Percentiles rank a stretch among this genome's conserved stretches.
phyloP scores from a whole-genome alignment of 371 early-diverging fungal species.

The Mortierella sp. region DNA sequence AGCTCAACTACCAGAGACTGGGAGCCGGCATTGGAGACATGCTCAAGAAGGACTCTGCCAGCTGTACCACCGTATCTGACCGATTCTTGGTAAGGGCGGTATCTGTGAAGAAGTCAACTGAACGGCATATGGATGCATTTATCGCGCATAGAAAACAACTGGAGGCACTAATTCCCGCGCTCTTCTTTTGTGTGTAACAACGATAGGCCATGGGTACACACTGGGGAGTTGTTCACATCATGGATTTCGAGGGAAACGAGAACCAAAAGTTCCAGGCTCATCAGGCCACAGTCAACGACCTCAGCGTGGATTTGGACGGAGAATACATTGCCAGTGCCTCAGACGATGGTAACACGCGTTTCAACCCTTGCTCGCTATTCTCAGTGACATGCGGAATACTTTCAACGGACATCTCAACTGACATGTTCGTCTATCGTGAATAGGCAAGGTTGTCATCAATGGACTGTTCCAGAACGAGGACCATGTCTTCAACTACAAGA shows the following conservation, averaged over 20 bases:
- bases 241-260: conserved; percentile 93
- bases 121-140: neutral
- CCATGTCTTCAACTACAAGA: conserved; percentile 77
- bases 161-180: neutral
- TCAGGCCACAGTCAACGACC: conserved; percentile 86
- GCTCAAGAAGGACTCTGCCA: conserved; percentile 90
- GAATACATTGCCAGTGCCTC: conserved; percentile 94
- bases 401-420: neutral
- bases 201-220: conserved; percentile 93
- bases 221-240: conserved; percentile 90
- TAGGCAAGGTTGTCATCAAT: conserved; percentile 84
- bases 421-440: conserved; percentile 19
- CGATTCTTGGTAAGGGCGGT: conserved; percentile 79
- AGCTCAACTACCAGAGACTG: conserved; percentile 89
- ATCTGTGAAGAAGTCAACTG: neutral
- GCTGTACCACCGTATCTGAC: conserved; percentile 81
- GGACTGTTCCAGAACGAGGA: conserved; percentile 76
- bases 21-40: conserved; percentile 80
- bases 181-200: neutral
- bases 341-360: conserved; percentile 83
- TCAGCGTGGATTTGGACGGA: conserved; percentile 86
- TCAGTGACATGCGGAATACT: neutral
- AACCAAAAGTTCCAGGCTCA: conserved; percentile 83
- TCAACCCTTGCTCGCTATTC: neutral
- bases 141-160: neutral